Conservation (phyloP, 2,329 filamentous ascomycete genomes). For the Lachnellula suecica region DNA sequence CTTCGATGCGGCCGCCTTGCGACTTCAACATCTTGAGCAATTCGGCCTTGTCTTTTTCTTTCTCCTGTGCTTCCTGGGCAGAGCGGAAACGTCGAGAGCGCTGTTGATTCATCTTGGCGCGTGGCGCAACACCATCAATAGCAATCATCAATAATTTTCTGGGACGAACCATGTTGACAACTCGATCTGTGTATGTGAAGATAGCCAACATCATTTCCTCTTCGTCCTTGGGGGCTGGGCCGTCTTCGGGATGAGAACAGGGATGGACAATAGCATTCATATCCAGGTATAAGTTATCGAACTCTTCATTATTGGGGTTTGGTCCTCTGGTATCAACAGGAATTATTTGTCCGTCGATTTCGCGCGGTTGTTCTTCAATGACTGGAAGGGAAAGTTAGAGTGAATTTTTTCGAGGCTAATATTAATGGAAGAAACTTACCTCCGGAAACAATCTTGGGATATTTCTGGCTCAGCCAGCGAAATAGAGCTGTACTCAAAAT, state of each 20-base stretch:
- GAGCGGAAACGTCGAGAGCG: slow-evolving; percentile 92
- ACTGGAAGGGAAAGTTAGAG: slow-evolving; percentile 90
- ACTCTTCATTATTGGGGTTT: slow-evolving; percentile 96
- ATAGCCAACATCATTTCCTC: slow-evolving; percentile 99
- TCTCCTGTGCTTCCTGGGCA: slow-evolving; percentile 91
- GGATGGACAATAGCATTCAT: slow-evolving; percentile 99
- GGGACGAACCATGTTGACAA: slow-evolving; percentile 97
- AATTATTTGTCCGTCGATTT: slow-evolving; percentile 79
- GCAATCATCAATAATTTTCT: slow-evolving; percentile 97
- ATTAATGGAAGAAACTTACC: too few species aligned
- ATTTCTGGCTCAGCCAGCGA: slow-evolving; percentile 94
- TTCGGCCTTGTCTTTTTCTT: slow-evolving; percentile 87
- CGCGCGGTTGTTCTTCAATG: slow-evolving; percentile 78
- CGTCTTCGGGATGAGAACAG: slow-evolving; percentile 95
- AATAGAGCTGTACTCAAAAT: slow-evolving; percentile 51
- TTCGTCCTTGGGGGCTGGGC: slow-evolving; percentile 86
- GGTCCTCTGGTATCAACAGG: slow-evolving; percentile 81
- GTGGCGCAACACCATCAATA: slow-evolving; percentile 94
- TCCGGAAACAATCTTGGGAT: slow-evolving; percentile 80
- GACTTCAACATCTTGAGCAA: slow-evolving; percentile 81
- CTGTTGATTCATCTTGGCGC: slow-evolving; percentile 99
- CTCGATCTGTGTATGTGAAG: slow-evolving; percentile 97
- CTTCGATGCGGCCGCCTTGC: slow-evolving; percentile 64
- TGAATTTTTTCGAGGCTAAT: too few species aligned
- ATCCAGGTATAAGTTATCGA: slow-evolving; percentile 96